Base-by-base conservation (phyloP, 805 yeast genomes). In the Metschnikowia henanensis region DNA sequence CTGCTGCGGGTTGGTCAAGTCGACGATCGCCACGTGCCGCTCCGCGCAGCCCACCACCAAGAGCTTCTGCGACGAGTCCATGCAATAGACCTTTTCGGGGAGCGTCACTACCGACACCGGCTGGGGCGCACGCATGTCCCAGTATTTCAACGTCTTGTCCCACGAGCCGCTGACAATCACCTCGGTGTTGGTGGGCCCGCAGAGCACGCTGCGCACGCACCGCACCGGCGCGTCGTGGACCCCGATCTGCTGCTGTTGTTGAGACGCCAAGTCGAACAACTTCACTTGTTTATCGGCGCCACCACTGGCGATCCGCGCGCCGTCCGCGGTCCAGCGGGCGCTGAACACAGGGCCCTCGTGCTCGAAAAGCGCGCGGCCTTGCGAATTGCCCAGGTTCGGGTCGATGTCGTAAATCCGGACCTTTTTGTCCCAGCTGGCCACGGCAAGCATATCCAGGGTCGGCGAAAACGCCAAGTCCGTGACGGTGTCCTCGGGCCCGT, bases 11-110 rank as follows among this genome's bases (percentile, higher is more conserved):
- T 81, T 80, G 55, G 84, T 84, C 59, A 94, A 70, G 61, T 94
- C 88, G 46, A 94, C 77, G 29, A 89, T 76, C 33, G 78, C 74
- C 36, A 92, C 70, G 53, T 90, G 92, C 55, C 92, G 77, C 54
- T 89, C 97, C 0, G 98, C 98, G 45, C 96, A 87, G 16, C 85
- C 97, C n/a, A 88, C 91, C 25, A 92, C 97, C 47, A 94, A 71
- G 49, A 94, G 70, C 60, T 87, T 85, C 56, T 85, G 87, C 39
- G 83, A 74, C 9, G 86, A 62, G 61, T 91, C 97, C 95, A 92
- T 85, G 10, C 90, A 72, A 67, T 90, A 92, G 0, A 88, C 96
- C 41, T 96, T 73, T 53, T 94, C 98, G 0, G 98, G 96, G 62
- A 94, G 70, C 57, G 79, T 78, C 31, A 94, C 69, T 3, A 95